phyloP scores from a whole-genome alignment of 257 asterid species.

The Jacaranda mimosifolia region DNA sequence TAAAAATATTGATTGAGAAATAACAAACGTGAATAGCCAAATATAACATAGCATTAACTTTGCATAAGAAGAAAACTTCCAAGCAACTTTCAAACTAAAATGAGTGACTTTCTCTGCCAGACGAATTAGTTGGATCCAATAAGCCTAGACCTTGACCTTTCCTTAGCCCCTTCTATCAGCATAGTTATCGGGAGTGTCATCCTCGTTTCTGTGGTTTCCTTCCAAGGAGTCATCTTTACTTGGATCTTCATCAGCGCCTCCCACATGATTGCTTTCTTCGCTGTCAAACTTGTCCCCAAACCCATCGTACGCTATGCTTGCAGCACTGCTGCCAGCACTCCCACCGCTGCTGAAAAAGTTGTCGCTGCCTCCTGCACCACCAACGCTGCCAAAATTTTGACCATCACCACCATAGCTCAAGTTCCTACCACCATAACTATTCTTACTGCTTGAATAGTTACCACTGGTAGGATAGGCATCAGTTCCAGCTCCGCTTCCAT shows the following conservation, averaged over 20 bases:
- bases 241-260: conserved; percentile 31
- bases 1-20: too few species aligned
- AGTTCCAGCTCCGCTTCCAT: conserved; percentile 25
- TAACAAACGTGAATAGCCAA: too few species aligned
- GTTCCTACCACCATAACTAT: conserved; percentile 24
- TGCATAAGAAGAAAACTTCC: too few species aligned
- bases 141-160: neutral
- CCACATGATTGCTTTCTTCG: conserved; percentile 11
- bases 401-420: conserved; percentile 32
- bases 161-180: conserved; percentile 57
- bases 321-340: neutral
- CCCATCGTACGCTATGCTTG: neutral
- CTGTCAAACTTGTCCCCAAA: conserved; percentile 32
- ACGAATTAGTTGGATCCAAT: neutral
- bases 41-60: too few species aligned
- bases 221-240: conserved; percentile 29
- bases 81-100: too few species aligned
- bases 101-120: neutral
- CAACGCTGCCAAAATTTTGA: conserved; percentile 47
- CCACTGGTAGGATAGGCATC: conserved; percentile 29
- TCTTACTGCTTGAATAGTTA: conserved; percentile 16
- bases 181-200: conserved; percentile 38
- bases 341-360: conserved; percentile 9
- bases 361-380: conserved; percentile 37
- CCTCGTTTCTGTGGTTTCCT: conserved; percentile 40